Evolutionary conservation across 495 filamentous ascomycete species (phyloP).

Genomic region (Hypoxylon rickii): DNA sequence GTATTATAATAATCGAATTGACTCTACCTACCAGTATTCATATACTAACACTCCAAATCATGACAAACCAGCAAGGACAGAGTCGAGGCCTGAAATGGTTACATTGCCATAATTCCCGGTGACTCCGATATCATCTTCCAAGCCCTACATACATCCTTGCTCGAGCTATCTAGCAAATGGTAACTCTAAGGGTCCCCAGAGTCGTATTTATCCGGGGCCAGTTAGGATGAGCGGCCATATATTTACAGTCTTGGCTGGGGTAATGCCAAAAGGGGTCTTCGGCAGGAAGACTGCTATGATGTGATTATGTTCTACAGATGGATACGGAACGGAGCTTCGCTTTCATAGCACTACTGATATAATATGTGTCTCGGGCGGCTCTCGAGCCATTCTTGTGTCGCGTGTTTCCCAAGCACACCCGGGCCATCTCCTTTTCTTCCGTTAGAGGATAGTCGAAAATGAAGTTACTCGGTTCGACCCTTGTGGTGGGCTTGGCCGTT

Average conservation of each 20-base stretch:
- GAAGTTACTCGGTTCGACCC: conserved; percentile 24
- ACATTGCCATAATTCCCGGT: background rate
- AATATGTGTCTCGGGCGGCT: conserved; percentile 10
- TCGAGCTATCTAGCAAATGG: background rate
- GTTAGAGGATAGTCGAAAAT: conserved; percentile 10
- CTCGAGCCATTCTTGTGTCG: background rate
- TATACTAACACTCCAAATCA: no score
- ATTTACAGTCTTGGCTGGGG: conserved; percentile 22
- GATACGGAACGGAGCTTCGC: conserved; percentile 21
- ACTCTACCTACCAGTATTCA: no score
- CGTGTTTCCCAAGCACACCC: conserved; percentile 3
- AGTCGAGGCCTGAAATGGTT: no score
- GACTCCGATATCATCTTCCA: background rate
- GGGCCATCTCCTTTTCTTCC: background rate
- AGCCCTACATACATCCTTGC: conserved; percentile 7
- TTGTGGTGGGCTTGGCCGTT: conserved; percentile 15
- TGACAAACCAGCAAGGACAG: no score
- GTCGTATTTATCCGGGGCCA: conserved; percentile 25
- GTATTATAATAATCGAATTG: no score
- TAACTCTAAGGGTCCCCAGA: conserved; percentile 1
- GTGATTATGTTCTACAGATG: conserved; percentile 1
- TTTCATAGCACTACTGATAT: conserved; percentile 14
- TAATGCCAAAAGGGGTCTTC: conserved; percentile 25
- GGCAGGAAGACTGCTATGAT: conserved; percentile 6
- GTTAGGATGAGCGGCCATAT: conserved; percentile 17